Evolutionary conservation across 192 early-diverging fungal genomes (phyloP).

Genomic region (Geosiphon pyriformis): DNA sequence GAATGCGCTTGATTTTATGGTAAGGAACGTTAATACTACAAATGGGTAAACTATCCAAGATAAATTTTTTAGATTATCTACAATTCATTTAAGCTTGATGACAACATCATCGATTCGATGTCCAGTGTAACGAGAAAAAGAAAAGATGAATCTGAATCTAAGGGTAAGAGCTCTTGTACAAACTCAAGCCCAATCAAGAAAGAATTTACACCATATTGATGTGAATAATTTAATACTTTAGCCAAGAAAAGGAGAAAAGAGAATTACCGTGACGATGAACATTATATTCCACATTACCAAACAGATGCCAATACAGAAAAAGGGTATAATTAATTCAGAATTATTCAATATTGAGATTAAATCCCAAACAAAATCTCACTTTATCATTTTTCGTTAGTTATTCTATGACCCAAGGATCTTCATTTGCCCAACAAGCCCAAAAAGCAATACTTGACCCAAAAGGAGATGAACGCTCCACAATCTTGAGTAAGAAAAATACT

Average conservation of each 20-base stretch:
- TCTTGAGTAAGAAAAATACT: slow-evolving; percentile 52
- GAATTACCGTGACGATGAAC: slow-evolving; percentile 70
- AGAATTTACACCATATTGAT: too few relatives aligned
- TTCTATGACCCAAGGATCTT: slow-evolving; percentile 59
- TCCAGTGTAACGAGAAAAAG: slow-evolving; percentile 3
- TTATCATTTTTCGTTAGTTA: slow-evolving; percentile 30
- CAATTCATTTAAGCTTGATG: too few relatives aligned
- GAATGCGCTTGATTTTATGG: too few relatives aligned
- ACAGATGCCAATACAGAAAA: slow-evolving; percentile 82
- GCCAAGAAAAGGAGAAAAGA: slow-evolving; percentile 34
- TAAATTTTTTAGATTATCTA: too few relatives aligned
- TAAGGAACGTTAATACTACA: too few relatives aligned
- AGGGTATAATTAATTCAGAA: slow-evolving; percentile 51
- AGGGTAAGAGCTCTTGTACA: too few relatives aligned
- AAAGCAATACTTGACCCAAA: slow-evolving; percentile 70
- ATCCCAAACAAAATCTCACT: neutral
- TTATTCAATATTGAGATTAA: neutral
- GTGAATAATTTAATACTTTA: too few relatives aligned
- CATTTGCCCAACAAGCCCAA: slow-evolving; percentile 78
- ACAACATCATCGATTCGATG: slow-evolving; percentile 7
- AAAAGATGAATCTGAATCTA: neutral
- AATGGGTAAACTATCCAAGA: too few relatives aligned
- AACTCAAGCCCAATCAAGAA: too few relatives aligned
- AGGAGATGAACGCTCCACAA: slow-evolving; percentile 74
- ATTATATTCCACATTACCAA: slow-evolving; percentile 84